Base-by-base conservation (phyloP, 495 filamentous ascomycete genomes). In the Pyronema domesticum region DNA sequence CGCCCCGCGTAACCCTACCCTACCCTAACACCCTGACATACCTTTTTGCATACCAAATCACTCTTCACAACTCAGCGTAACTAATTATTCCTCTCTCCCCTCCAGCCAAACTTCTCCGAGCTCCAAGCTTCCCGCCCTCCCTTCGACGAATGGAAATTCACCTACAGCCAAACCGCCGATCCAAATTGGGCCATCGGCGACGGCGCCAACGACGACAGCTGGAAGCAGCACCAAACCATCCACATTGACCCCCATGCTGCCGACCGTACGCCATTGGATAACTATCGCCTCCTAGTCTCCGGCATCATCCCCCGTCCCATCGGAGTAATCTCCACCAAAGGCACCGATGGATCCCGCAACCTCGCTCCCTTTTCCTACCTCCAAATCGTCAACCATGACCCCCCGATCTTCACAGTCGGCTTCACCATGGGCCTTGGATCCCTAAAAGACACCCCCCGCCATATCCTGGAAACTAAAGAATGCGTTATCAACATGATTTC, bases 251-350 rank as follows among this genome's bases (percentile, higher is more conserved):
- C 89, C 6, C 79, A 89, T 60, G 80, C 74, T 43, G 71, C 79
- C 13, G 82, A 81, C 23, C 76, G 89, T 0, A 78, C 81, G 0
- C 67, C 76, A 0, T 67, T 72, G 0, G 79, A 76, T 65, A 95
- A 95, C 70, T 96, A 96, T 72, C 94, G 94, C 70, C 78, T 95
- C 7, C 73, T 95, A 15, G 94, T 95, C 67, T 83, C 79, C 2
- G 84, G 80, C 18, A 81, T 96, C 59, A 77, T 93, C 18, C 89
- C 89, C 0, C 75, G 89, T 14, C 89, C 89, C 14, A 75, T 80
- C 58, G 75, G 71, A 40, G 74, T 80, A 60, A 62, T 79, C 4
- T 75, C 72, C 0, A 74, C 77, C 34, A 58, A 64, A 50, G 71
- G 71, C 17, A 54, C 57, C 4, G 56, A 68, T 18, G 72, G 74